Base-by-base conservation (phyloP, 768 basidiomycete genomes). In the Kockovaella imperatae region DNA sequence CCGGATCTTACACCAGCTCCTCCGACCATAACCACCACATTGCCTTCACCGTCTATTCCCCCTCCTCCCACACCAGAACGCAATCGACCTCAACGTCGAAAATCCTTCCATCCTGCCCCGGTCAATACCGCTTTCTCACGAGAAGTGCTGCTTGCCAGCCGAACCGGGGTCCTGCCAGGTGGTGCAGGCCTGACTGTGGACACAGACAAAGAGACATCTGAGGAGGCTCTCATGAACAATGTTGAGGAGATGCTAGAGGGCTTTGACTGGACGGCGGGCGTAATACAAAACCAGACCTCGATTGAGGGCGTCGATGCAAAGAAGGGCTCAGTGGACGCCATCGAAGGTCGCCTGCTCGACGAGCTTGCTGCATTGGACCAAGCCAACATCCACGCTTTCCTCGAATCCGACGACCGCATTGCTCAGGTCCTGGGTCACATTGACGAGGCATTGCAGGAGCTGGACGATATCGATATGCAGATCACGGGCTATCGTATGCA, bases 231-330 rank as follows among this genome's bases (percentile, higher is more conserved):
- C 3, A 77, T 99, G 73, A 75, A 83, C 4, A 95, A 82, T 69
- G 89, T 99, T 2, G 95, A 99, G 67, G 95, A 99, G 68, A 91
- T 99, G 88, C 77, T 99, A 21, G 95, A 99, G 62, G 91, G 95
- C 0, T 95, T 95, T 62, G 95, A 97, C 69, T 97, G 90, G 90
- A 83, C 87, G 0, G 65, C 59, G 8, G 49, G 49, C 3, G 53
- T 43, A 10, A n/a, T n/a, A n/a, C n/a, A n/a, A n/a, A n/a, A n/a
- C n/a, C 53, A 26, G 13, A 36, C 20, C 17, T 39, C 35, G 21
- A 41, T 26, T 5, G 29, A 32, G 6, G 56, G 55, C 18, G 60
- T 56, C 7, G 47, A 50, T 0, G 35, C 79, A 80, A 56, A 82
- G 79, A 62, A 78, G 59, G 83, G 83, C 10, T 82, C 86, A 6